Percentiles rank a stretch among this genome's conserved stretches.
Conservation (phyloP, 495 filamentous ascomycete species). For the Penicillium waksmanii region DNA sequence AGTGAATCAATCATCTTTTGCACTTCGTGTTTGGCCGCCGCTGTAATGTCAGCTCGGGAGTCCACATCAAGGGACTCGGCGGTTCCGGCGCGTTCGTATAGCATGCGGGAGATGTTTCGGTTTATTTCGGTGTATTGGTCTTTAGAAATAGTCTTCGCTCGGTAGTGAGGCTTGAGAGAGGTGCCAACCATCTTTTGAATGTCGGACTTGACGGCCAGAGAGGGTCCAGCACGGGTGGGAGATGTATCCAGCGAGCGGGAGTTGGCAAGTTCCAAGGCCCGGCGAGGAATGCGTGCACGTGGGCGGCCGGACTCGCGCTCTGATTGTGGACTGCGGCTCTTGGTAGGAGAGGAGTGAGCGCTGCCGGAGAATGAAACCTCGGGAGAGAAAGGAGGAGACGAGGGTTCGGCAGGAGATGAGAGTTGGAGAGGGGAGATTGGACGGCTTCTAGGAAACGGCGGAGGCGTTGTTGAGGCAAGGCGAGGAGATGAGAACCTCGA, state of each 20-base stretch:
- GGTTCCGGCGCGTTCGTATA: slow-evolving; percentile 81
- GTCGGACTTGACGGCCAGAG: slow-evolving; percentile 74
- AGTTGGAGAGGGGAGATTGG: slow-evolving; percentile 71
- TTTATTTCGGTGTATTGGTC: slow-evolving; percentile 90
- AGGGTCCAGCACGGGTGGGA: slow-evolving; percentile 58
- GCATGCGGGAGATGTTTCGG: slow-evolving; percentile 74
- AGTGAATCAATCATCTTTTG: slow-evolving; percentile 59
- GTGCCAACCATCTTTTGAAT: slow-evolving; percentile 80
- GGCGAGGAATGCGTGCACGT: slow-evolving; percentile 41
- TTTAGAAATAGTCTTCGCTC: slow-evolving; percentile 67
- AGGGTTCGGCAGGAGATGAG: slow-evolving; percentile 64
- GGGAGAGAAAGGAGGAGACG: slow-evolving; percentile 61
- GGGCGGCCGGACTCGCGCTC: slow-evolving; percentile 16
- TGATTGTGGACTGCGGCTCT: slow-evolving; percentile 17
- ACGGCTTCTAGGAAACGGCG: slow-evolving; percentile 62
- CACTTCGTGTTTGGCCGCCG: slow-evolving; percentile 74
- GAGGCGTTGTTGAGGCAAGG: slow-evolving; percentile 73
- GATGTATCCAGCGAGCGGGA: slow-evolving; percentile 58
- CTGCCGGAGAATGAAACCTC: slow-evolving; percentile 43
- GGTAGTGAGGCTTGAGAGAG: slow-evolving; percentile 77
- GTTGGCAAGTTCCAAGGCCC: slow-evolving; percentile 27
- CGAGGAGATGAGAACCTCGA: slow-evolving; percentile 71
- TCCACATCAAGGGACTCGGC: slow-evolving; percentile 58
- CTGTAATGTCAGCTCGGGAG: slow-evolving; percentile 65
- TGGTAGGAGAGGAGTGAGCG: slow-evolving; percentile 26